Percentiles rank a stretch among this genome's conserved stretches.
phyloP scores from a whole-genome alignment of 106 monocot species.

The Amphibolis antarctica region DNA sequence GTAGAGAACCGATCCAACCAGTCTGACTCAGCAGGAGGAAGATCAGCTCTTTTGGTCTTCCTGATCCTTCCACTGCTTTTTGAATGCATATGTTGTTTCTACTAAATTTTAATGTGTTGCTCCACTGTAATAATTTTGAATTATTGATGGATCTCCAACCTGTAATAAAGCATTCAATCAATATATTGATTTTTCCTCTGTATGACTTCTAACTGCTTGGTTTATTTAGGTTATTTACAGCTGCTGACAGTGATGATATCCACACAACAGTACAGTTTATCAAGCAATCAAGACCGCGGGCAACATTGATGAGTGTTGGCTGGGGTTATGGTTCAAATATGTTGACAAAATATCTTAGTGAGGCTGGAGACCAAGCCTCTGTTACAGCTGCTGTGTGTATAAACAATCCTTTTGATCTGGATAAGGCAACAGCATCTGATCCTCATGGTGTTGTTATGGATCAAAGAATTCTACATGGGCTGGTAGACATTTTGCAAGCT shows the following conservation, averaged over 20 bases:
- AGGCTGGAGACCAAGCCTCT: constrained; percentile 66
- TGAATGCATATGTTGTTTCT: too few species aligned
- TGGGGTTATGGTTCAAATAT: constrained; percentile 96
- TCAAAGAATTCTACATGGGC: constrained; percentile 48
- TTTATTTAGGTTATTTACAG: constrained; percentile 96
- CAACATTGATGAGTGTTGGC: constrained; percentile 62
- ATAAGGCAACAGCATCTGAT: constrained; percentile 58
- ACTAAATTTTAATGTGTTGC: too few species aligned
- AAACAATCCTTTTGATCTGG: constrained; percentile 84
- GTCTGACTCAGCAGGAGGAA: too few species aligned
- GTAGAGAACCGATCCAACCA: too few species aligned
- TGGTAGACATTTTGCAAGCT: constrained; percentile 65
- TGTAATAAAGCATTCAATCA: too few species aligned
- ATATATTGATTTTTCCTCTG: background rate
- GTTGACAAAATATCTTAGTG: constrained; percentile 86
- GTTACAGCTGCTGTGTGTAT: constrained; percentile 86
- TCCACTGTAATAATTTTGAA: too few species aligned
- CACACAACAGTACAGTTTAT: constrained; percentile 56
- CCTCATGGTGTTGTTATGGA: constrained; percentile 35
- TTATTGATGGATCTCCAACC: too few species aligned
- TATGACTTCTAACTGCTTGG: constrained; percentile 13
- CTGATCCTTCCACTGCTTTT: too few species aligned
- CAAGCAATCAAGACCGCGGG: constrained; percentile 57
- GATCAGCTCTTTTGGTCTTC: too few species aligned
- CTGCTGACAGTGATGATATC: constrained; percentile 97